Base-by-base conservation (phyloP, 371 early-diverging fungal species). In the Mortierella sp. region DNA sequence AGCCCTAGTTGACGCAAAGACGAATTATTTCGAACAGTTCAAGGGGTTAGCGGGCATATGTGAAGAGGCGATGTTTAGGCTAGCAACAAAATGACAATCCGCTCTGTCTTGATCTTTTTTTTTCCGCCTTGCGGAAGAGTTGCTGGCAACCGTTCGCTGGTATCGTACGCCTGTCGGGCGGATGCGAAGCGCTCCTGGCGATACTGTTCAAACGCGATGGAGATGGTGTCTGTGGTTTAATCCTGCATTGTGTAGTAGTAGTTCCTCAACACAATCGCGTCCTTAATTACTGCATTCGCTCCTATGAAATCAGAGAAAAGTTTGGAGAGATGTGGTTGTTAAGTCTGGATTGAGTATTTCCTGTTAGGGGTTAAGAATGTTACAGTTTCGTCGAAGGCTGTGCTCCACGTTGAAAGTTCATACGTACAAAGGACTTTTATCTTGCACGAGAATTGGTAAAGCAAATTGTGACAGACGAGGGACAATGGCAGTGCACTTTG, bases 261-360 rank as follows among this genome's bases (percentile, higher is more conserved):
- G 77, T 74, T 81, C 41, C 49, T 35, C 12, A 76, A 29, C 12
- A 81, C 72, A 32, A 81, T 70, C 48, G 77, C 81, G 43, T 70
- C 81, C 24, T 81, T 77, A 3, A 81, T 73, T 21, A 77, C 65
- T 3, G 46, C 18, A 35, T 76, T 81, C 21, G 77, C 77, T 5
- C 80, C 75, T 79, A 29, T 21, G 7, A 54, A 14, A 18, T 35
- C 29, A 35, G 1, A 60, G 16, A 35, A 6, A 29, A 35, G 16
- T 16, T 14, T 14, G 0, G 7, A 21, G 2, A 74, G 12, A 41
- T 44, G 41, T 2, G 12, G 14, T 12, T n/a, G 6, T 18, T 18
- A 41, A 2, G 8, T 24, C 49, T 49, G 12, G 10, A 21, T n/a
- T 29, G 75, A 70, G 32, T 12, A 12, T 14, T 46, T 14, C 12